Evolutionary conservation across 495 filamentous ascomycete species (phyloP), one percentile per base, ranked within the genome.

Genomic region (Parathielavia appendiculata): DNA sequence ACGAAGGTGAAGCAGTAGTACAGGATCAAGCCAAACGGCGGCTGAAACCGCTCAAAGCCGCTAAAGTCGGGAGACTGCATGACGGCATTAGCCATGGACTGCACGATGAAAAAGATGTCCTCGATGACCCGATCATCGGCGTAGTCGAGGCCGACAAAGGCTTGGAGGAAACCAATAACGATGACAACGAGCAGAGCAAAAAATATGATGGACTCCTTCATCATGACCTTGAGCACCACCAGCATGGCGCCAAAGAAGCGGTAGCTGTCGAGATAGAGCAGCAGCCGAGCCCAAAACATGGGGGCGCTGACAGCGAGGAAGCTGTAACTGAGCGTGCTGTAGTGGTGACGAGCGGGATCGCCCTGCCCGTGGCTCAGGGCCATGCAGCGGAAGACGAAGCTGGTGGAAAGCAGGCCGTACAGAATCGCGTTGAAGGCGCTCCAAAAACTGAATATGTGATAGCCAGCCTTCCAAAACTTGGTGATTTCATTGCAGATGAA

Each of bases 191-290:
- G 81, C n/a, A 98, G 80, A 8, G 91, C 89, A 64, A 98, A 98
- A 79, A 98, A 98, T 61, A 97, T 97, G 54, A 98, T 73, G 56
- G 89, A 95, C 69, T 98, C 93, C 65, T 92, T 90, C 93, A 98
- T 97, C 95, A 98, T 97, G 51, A 97, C 91, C 66, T 96, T 91
- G 36, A 98, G 75, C 5, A 98, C 89, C 9, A 97, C 92, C 36
- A 98, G 80, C 95, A 98, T 97, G 51, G 90, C 90, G 44, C 93
- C 93, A 62, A 98, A 97, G 79, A 98, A 98, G 58, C 88, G 86
- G 75, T 93, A 90, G 0, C 85, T 87, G 75, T 98, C 93, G 10
- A 98, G 80, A 67, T 95, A 98, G 9, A 98, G 83, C 57, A 97
- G 79, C 66, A 98, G 81, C 16, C 93, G 89, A 65, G 85, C 84